Conservation (phyloP, 805 yeast species). For the Starmerella tilneyi region DNA sequence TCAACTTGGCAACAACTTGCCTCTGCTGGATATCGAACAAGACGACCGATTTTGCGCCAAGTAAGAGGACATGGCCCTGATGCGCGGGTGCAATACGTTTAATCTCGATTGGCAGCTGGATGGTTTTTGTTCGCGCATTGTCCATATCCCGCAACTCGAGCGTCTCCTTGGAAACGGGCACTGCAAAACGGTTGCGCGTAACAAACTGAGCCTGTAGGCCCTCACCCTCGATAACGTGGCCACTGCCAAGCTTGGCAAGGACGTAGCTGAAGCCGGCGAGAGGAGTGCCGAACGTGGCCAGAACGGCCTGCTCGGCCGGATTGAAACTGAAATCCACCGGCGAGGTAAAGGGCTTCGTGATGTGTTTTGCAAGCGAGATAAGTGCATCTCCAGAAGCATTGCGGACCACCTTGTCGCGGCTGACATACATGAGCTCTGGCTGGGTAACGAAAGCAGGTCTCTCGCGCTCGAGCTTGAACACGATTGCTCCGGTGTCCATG, state of each 20-base stretch:
- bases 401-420: constrained; percentile 56
- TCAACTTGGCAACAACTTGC: constrained; percentile 57
- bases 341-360: constrained; percentile 1
- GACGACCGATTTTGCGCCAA: constrained; percentile 62
- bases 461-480: constrained; percentile 93
- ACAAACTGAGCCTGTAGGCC: constrained; percentile 59
- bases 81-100: constrained; percentile 63
- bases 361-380: constrained; percentile 40
- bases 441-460: constrained; percentile 72
- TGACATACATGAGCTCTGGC: constrained; percentile 64
- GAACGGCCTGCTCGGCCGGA: constrained; percentile 79
- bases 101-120: constrained; percentile 46
- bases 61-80: constrained; percentile 70
- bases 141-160: constrained; percentile 75
- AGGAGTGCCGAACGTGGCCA: constrained; percentile 55
- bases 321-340: constrained; percentile 61
- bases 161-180: constrained; percentile 55
- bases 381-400: constrained; percentile 58
- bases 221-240: constrained; percentile 48
- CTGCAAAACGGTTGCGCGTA: constrained; percentile 89
- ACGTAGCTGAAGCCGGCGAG: constrained; percentile 44
- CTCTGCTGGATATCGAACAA: constrained; percentile 90
- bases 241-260: constrained; percentile 29
- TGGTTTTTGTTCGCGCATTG: constrained; percentile 70
- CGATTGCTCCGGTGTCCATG: constrained; percentile 96